Base-by-base conservation (phyloP, 306 rosid genomes). In the Vachellia pachyceras region DNA sequence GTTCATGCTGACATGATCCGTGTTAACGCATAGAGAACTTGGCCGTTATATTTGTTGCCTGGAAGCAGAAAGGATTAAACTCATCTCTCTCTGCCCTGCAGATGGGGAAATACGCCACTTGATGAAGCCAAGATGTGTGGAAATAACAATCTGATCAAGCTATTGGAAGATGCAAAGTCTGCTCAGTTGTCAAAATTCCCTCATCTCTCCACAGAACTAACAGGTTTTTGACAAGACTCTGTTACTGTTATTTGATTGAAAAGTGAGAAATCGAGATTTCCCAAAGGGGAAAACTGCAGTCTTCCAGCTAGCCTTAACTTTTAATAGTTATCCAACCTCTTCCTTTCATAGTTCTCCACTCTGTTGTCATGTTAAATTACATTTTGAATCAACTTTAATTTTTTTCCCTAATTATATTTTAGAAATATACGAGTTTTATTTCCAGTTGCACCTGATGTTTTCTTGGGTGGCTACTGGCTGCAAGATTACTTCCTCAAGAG, bases 31-130 rank as follows among this genome's bases (percentile, higher is more conserved):
- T 25, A 35, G 75, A 42, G 72, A 79, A 84, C 77, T 76, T 57
- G 2, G 18, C 18, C 52, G 3, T 46, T 17, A 13, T 12, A 12
- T 17, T 60, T 1, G 66, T 29, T 29, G 33, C 33, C 2, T 29
- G 33, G 33, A 29, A 29, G 33, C 2, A 29, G 33, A 29, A 29
- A 29, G 66, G 66, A 23, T 60, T 65, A 65, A 39, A 70, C 64
- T 33, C 6, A 17, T 70, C 61, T 55, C 77, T 72, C 65, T 10
- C 33, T 73, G 57, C 61, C 11, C 69, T 76, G 67, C 87, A 95
- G 99, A 88, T 91, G 99, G 98, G 98, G 99, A 85, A 92, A 92
- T 78, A 93, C 98, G 71, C 98, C 99, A 5, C 79, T 95, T 47
- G 94, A 90, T 86, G 99, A 92, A 83, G 94, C 89, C 64, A 91